Conservation (phyloP, 495 filamentous ascomycete species). For the Bacidia gigantensis region DNA sequence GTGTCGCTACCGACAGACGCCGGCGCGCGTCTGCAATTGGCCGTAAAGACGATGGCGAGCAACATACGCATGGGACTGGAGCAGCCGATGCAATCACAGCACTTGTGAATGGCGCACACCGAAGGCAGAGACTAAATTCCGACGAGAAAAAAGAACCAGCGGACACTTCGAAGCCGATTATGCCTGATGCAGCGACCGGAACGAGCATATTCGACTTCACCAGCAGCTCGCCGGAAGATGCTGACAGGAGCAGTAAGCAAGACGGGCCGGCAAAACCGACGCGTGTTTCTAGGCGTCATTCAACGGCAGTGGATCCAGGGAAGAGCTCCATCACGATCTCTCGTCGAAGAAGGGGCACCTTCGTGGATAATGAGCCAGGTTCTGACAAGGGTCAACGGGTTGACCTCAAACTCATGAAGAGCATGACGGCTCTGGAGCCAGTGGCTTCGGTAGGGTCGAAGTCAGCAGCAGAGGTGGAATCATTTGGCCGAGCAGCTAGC, state of each 20-base stretch:
- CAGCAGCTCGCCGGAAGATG: conserved; percentile 11
- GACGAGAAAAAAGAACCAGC: neutral
- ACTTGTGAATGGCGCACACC: conserved; percentile 6
- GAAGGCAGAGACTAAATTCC: neutral
- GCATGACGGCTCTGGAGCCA: conserved; percentile 6
- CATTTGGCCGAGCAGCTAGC: conserved; percentile 21
- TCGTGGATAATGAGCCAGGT: conserved; percentile 10
- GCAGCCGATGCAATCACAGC: conserved; percentile 14
- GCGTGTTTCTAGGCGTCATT: conserved; percentile 17
- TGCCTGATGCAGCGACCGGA: neutral
- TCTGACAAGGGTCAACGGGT: conserved; percentile 14
- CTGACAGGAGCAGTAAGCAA: conserved; percentile 7
- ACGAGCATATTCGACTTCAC: conserved; percentile 16
- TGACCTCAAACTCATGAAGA: conserved; percentile 10
- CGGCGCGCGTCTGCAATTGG: conserved; percentile 10
- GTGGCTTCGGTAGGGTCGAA: neutral
- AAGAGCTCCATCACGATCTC: conserved; percentile 10
- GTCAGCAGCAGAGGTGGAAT: conserved; percentile 7
- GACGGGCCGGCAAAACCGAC: neutral
- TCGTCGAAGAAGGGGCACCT: conserved; percentile 5
- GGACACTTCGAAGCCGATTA: neutral
- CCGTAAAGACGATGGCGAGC: conserved; percentile 4
- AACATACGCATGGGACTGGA: conserved; percentile 2
- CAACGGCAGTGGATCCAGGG: conserved; percentile 6
- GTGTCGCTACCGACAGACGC: conserved; percentile 16